Evolutionary conservation across 192 early-diverging fungal genomes (phyloP).

Genomic region (Dimargaris verticillata): DNA sequence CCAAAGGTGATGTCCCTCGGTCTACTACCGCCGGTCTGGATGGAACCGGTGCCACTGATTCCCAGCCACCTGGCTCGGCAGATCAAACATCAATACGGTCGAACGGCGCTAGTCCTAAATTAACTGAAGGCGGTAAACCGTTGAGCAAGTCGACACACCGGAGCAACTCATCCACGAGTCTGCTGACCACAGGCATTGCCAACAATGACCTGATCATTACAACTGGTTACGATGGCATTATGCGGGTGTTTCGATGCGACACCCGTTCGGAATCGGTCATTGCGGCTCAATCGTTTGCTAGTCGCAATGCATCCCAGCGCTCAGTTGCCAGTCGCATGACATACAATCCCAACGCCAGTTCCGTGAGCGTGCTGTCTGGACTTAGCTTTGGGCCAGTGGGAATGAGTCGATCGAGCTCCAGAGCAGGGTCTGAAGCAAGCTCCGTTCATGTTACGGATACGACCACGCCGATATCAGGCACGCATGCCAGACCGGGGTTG

Average conservation of each 20-base stretch:
- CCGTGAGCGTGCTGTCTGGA: background rate
- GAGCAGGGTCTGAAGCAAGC: background rate
- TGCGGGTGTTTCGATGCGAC: constrained; percentile 51
- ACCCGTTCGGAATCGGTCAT: constrained; percentile 12
- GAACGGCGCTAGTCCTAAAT: constrained; percentile 6
- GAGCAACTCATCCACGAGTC: background rate
- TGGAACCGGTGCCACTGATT: constrained; percentile 14
- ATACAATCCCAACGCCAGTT: background rate
- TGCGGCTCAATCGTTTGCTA: background rate
- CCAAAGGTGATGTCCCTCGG: constrained; percentile 22
- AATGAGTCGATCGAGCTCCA: background rate
- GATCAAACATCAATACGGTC: background rate
- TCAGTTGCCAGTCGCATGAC: background rate
- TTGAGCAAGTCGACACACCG: no score
- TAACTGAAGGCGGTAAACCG: no score
- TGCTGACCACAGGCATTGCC: constrained; percentile 15
- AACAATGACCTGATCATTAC: constrained; percentile 44
- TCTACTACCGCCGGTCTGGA: constrained; percentile 10
- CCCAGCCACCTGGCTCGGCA: constrained; percentile 2
- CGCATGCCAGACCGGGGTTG: background rate
- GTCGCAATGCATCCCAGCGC: background rate
- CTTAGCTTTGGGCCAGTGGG: background rate
- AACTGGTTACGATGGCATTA: constrained; percentile 38
- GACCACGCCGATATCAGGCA: background rate
- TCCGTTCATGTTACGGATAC: background rate